These are phyloP conservation scores for Cyberlindnera meyerae DNA, from an alignment of 805 yeast genomes.

Conservation along the genomic window DNA sequence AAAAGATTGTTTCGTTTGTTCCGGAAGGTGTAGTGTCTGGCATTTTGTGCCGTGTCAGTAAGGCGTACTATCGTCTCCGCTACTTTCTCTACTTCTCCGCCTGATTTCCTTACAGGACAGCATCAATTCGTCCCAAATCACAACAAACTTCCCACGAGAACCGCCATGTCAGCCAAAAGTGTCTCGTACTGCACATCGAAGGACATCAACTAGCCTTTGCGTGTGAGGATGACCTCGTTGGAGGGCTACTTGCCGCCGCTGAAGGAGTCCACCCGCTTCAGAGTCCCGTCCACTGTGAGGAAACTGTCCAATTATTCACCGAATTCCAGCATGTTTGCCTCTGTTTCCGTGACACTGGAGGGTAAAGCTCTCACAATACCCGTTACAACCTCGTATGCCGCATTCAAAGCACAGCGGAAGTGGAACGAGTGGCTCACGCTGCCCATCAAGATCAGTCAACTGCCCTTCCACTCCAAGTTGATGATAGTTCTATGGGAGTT, in stretches of 20 bases:
- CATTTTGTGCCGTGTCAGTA: too few relatives aligned
- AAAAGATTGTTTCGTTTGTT: too few relatives aligned
- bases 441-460: constrained; percentile 66
- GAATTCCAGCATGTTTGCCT: constrained; percentile 36
- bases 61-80: too few relatives aligned
- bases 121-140: background rate
- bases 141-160: too few relatives aligned
- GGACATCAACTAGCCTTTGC: constrained; percentile 46
- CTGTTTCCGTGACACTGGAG: constrained; percentile 41
- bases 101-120: too few relatives aligned
- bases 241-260: constrained; percentile 40
- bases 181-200: constrained; percentile 54
- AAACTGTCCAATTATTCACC: constrained; percentile 34
- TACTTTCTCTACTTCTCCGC: too few relatives aligned
- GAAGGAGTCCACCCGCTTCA: constrained; percentile 41
- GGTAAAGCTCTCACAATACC: constrained; percentile 46
- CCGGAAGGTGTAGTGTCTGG: too few relatives aligned
- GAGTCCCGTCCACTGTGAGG: constrained; percentile 41
- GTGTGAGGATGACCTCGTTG: constrained; percentile 41
- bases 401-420: constrained; percentile 39
- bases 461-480: constrained; percentile 59
- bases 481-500: constrained; percentile 66
- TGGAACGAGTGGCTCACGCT: constrained; percentile 75
- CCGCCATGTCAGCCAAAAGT: constrained; percentile 30
- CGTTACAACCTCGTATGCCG: constrained; percentile 43